A percentile compares a stretch with the other conserved stretches of the same genome.
Evolutionary conservation across 1,284 basidiomycete species (phyloP).

Genomic region (Earliella scabrosa): DNA sequence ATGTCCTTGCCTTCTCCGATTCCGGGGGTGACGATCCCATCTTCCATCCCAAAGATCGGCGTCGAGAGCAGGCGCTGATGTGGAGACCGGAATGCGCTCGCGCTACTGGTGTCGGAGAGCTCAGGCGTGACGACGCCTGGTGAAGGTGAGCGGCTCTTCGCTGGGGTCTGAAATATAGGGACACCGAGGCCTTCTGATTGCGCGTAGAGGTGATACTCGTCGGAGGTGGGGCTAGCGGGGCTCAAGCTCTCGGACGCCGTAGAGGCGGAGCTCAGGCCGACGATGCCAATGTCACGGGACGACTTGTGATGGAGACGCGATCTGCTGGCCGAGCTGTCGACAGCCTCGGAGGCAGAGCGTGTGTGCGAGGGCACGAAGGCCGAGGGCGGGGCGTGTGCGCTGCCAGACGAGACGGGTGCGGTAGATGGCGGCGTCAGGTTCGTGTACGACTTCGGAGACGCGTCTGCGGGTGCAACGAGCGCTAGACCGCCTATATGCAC

Average conservation of each 20-base stretch:
- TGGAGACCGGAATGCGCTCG: slow-evolving; percentile 15
- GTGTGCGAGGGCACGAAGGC: slow-evolving; percentile 35
- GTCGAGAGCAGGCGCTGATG: slow-evolving; percentile 22
- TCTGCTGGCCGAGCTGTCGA: slow-evolving; percentile 23
- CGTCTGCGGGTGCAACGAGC: slow-evolving; percentile 70
- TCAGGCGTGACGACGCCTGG: slow-evolving; percentile 42
- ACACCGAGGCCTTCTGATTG: slow-evolving; percentile 31
- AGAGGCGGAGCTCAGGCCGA: slow-evolving; percentile 44
- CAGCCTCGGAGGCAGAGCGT: slow-evolving; percentile 53
- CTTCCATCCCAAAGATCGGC: slow-evolving; percentile 21
- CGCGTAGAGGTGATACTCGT: slow-evolving; percentile 23
- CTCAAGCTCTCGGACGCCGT: slow-evolving; percentile 20
- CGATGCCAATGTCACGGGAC: slow-evolving; percentile 61
- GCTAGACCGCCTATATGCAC: slow-evolving; percentile 57
- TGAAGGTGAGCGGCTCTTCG: slow-evolving; percentile 50
- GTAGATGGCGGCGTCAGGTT: slow-evolving; percentile 56
- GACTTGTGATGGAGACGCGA: slow-evolving; percentile 40
- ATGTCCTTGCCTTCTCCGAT: slow-evolving; percentile 64
- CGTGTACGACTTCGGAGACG: slow-evolving; percentile 54
- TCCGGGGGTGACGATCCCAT: slow-evolving; percentile 49
- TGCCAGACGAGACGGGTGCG: slow-evolving; percentile 40
- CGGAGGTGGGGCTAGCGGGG: slow-evolving; percentile 23
- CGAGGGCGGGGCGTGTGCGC: slow-evolving; percentile 17
- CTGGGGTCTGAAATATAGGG: slow-evolving; percentile 57
- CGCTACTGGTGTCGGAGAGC: slow-evolving; percentile 31